Conservation (phyloP, 2,329 filamentous ascomycete species). For the Bipolaris cookei region DNA sequence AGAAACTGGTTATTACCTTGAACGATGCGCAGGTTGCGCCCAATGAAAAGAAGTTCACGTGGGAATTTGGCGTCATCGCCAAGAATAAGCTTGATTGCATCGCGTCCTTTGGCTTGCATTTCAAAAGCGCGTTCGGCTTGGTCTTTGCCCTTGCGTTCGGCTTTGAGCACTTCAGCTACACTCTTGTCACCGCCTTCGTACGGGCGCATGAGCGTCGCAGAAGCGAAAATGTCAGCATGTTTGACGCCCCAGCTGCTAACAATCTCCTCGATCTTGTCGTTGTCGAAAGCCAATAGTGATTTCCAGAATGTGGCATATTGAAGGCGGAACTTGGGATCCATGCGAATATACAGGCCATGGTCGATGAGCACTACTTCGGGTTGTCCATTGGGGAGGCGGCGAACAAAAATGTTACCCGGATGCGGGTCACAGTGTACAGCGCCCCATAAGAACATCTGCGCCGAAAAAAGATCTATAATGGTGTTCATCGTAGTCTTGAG, state of each 20-base stretch:
- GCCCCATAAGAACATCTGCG: conserved; percentile 97
- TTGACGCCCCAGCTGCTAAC: conserved; percentile 85
- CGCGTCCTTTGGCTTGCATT: conserved; percentile 75
- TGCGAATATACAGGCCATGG: conserved; percentile 93
- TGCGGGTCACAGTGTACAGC: conserved; percentile 96
- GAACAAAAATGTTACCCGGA: conserved; percentile 95
- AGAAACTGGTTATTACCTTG: conserved; percentile 93
- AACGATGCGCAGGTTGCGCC: conserved; percentile 88
- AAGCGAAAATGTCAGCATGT: conserved; percentile 89
- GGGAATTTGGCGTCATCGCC: conserved; percentile 88
- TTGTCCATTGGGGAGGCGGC: conserved; percentile 79
- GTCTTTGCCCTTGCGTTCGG: conserved; percentile 61
- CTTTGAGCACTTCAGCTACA: conserved; percentile 65
- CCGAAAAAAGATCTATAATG: conserved; percentile 95
- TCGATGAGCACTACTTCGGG: conserved; percentile 95
- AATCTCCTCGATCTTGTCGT: conserved; percentile 74
- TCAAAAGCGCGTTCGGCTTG: conserved; percentile 70
- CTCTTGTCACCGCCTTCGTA: conserved; percentile 83
- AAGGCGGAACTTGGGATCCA: conserved; percentile 80
- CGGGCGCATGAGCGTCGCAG: conserved; percentile 84
- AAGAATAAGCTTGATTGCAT: conserved; percentile 78
- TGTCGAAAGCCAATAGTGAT: conserved; percentile 90
- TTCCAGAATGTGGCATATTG: conserved; percentile 95
- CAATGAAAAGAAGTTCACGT: conserved; percentile 89
- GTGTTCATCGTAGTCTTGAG: conserved; percentile 92